Percentiles rank a stretch among this genome's conserved stretches.
Conservation (phyloP, 148 eudicot genomes). For the Spergularia bocconei region DNA sequence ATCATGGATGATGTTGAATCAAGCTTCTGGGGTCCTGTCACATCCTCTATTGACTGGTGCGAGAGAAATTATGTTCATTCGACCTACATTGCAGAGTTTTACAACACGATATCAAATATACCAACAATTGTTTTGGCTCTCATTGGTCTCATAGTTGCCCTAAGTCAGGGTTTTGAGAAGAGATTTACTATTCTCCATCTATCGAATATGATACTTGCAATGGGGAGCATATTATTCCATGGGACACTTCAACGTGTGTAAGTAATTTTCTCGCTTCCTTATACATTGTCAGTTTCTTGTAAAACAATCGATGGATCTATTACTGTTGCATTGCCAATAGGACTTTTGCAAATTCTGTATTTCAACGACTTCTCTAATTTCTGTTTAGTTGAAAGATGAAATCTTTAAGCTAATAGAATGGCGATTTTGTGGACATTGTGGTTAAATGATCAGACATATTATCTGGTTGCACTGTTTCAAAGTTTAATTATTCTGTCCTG, state of each 20-base stretch:
- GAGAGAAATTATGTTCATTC: constrained; percentile 53
- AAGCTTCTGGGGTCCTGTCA: constrained; percentile 35
- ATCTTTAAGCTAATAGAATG: too few relatives aligned
- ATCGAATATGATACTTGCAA: constrained; percentile 56
- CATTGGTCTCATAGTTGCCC: constrained; percentile 49
- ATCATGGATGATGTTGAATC: constrained; percentile 24
- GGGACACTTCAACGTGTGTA: constrained; percentile 57
- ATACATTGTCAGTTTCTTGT: neutral
- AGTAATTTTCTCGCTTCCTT: constrained; percentile 18
- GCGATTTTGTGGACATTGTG: too few relatives aligned
- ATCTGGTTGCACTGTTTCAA: too few relatives aligned
- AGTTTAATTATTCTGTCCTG: too few relatives aligned
- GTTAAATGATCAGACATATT: too few relatives aligned
- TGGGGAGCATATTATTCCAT: constrained; percentile 56
- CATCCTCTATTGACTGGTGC: constrained; percentile 49
- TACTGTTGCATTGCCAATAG: too few relatives aligned
- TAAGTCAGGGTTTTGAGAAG: constrained; percentile 61
- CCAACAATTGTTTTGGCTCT: constrained; percentile 54
- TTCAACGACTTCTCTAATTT: too few relatives aligned
- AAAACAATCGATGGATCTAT: too few relatives aligned
- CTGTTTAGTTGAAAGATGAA: too few relatives aligned
- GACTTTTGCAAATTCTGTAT: too few relatives aligned
- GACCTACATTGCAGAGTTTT: constrained; percentile 56
- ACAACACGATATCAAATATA: constrained; percentile 53
- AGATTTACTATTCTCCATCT: constrained; percentile 58